phyloP scores from a whole-genome alignment of 169 alveolate genomes.

The Cardiosporidium cionae region DNA sequence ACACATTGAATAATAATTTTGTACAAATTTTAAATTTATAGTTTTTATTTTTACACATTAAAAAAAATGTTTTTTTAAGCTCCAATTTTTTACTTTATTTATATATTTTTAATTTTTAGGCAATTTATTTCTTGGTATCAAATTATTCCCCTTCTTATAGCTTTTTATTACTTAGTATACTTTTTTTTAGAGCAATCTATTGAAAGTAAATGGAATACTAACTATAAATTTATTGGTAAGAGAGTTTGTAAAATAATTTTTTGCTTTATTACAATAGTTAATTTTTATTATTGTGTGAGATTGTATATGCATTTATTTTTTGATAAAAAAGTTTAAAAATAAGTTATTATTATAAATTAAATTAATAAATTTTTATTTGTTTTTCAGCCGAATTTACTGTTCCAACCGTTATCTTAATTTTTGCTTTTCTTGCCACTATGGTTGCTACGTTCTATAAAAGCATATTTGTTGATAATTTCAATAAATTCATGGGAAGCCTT shows the following conservation, averaged over 20 bases:
- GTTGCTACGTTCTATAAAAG: conserved; percentile 15
- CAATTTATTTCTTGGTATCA: conserved; percentile 5
- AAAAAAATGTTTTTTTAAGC: not conserved
- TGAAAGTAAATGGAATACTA: conserved; percentile 8
- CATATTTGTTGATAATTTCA: conserved; percentile 17
- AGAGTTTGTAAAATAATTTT: not conserved
- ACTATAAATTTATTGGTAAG: not conserved
- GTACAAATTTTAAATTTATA: not conserved
- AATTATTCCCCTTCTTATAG: conserved; percentile 17
- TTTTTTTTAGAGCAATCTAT: conserved; percentile 20
- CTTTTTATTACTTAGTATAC: conserved; percentile 6
- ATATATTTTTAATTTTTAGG: not conserved
- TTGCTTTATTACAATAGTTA: not conserved
- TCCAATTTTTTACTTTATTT: not conserved
- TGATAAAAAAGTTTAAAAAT: too few species aligned
- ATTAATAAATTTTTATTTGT: not conserved
- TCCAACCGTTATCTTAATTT: conserved; percentile 12
- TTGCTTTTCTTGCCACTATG: conserved; percentile 2
- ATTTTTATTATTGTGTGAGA: too few species aligned
- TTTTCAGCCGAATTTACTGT: conserved; percentile 15
- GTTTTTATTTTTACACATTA: not conserved
- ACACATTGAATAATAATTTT: too few species aligned
- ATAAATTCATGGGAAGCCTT: conserved; percentile 1
- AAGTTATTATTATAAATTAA: too few species aligned
- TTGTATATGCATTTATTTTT: too few species aligned